Evolutionary conservation across 176 grass and related monocot genomes (phyloP).

Genomic region (Ensete ventricosum): DNA sequence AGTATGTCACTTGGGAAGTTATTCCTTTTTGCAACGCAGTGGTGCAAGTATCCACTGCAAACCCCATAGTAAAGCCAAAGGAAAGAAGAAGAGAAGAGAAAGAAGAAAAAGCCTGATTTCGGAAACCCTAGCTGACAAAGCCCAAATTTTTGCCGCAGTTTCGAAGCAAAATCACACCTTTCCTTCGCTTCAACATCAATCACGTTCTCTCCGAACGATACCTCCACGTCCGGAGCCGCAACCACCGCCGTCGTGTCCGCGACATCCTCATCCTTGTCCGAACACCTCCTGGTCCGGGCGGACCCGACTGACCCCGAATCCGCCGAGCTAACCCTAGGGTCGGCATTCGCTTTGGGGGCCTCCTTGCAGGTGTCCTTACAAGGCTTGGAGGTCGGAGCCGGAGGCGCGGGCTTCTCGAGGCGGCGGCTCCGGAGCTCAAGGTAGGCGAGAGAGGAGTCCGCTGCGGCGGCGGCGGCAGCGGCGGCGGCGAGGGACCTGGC

Average conservation of each 20-base stretch:
- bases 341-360: background rate
- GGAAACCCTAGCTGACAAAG: slow-evolving; percentile 20
- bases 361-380: slow-evolving; percentile 22
- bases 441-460: slow-evolving; percentile 36
- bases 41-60: background rate
- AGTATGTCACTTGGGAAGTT: background rate
- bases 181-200: slow-evolving; percentile 37
- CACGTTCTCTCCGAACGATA: slow-evolving; percentile 49
- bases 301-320: slow-evolving; percentile 26
- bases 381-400: background rate
- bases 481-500: slow-evolving; percentile 44
- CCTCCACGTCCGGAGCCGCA: slow-evolving; percentile 35
- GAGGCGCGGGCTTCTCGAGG: slow-evolving; percentile 51
- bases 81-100: background rate
- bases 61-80: background rate
- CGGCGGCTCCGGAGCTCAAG: slow-evolving; percentile 76
- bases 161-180: slow-evolving; percentile 24
- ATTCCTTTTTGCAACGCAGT: background rate
- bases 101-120: background rate
- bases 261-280: background rate
- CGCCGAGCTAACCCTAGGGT: background rate
- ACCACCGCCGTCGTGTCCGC: background rate
- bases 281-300: background rate
- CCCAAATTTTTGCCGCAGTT: background rate
- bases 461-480: slow-evolving; percentile 47